Percentiles rank a stretch among this genome's conserved stretches.
phyloP scores from a whole-genome alignment of 352 stramenopile species.

The Globisporangium solare region DNA sequence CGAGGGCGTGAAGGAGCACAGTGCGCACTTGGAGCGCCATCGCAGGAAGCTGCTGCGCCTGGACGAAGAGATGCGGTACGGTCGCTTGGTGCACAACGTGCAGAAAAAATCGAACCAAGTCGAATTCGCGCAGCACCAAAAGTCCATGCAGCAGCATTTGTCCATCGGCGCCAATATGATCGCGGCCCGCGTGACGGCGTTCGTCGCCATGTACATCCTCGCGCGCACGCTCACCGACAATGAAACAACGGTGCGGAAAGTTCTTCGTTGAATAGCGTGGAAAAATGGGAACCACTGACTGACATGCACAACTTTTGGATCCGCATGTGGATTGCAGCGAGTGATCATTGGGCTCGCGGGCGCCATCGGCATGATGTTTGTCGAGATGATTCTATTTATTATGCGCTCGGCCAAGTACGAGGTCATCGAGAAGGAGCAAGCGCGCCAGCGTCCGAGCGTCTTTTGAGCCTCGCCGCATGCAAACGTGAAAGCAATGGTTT shows the following conservation, averaged over 20 bases:
- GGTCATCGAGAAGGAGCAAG: conserved; percentile 42
- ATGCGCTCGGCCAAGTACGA: conserved; percentile 65
- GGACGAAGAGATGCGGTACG: conserved; percentile 80
- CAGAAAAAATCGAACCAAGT: conserved; percentile 33
- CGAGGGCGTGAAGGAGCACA: conserved; percentile 7
- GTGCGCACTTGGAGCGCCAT: conserved; percentile 40
- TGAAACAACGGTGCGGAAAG: conserved; percentile 58
- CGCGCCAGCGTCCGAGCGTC: conserved; percentile 23
- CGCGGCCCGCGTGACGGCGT: conserved; percentile 71
- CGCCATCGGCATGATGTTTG: conserved; percentile 83
- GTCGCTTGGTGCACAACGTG: conserved; percentile 69
- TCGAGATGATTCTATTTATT: conserved; percentile 88
- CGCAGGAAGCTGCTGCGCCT: conserved; percentile 62
- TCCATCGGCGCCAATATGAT: conserved; percentile 86
- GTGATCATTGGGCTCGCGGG: conserved; percentile 60
- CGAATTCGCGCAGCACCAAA: conserved; percentile 59
- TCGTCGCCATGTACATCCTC: conserved; percentile 76
- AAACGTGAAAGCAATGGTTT: too few relatives aligned
- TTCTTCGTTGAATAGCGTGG: conserved; percentile 1
- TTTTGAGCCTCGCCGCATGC: conserved; percentile 16
- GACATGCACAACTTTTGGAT: not conserved
- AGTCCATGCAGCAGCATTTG: conserved; percentile 67
- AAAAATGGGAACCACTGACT: not conserved
- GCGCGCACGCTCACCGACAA: conserved; percentile 59
- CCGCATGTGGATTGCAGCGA: conserved; percentile 25